Base-by-base conservation (phyloP, 371 early-diverging fungal genomes). In the Rhizopus sp. region DNA sequence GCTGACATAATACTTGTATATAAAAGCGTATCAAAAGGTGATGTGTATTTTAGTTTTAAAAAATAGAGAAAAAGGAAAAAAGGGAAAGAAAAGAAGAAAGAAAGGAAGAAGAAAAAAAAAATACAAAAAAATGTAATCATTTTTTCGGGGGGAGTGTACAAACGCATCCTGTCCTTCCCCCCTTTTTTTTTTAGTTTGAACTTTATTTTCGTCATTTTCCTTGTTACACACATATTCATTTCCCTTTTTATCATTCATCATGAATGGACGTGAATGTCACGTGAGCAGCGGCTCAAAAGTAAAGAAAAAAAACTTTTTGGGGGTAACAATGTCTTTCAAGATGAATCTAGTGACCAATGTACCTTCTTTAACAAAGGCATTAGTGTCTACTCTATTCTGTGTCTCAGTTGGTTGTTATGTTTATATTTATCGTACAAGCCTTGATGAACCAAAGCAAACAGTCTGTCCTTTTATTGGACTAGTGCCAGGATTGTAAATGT, bases 401-500 rank as follows among this genome's bases (percentile, higher is more conserved):
- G 38, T 64, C 6, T 75, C 79, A 13, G 52, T 64, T 47, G 50
- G 62, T 1, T 53, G 59, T 41, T 70, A 63, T 41, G 44, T 72
- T 31, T 68, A 72, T 53, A 64, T 55, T 15, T 77, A 77, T 53
- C 70, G 66, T 34, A 38, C 58, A 38, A 53, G 59, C 41, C 23
- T 50, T 4, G 57, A 56, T 30, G 72, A 70, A 41, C 62, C 64
- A 12, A 62, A 68, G 38, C 41, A 58, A 17, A 38, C 30, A 9
- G 50, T 58, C 5, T 70, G 76, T 54, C 76, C 79, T 3, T 62
- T 76, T 39, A 59, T 80, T 55, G 77, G 77, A 9, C 63, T 80
- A 31, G 62, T 80, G 9, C 80, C 80, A 56, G 80, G 77, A 63
- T 63, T 70, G 80, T 80, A 72, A 65, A 62, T 53, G 23, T 15